Percentiles rank a stretch among this genome's conserved stretches.
phyloP scores from a whole-genome alignment of 306 rosid genomes.

The Corylus avellana region DNA sequence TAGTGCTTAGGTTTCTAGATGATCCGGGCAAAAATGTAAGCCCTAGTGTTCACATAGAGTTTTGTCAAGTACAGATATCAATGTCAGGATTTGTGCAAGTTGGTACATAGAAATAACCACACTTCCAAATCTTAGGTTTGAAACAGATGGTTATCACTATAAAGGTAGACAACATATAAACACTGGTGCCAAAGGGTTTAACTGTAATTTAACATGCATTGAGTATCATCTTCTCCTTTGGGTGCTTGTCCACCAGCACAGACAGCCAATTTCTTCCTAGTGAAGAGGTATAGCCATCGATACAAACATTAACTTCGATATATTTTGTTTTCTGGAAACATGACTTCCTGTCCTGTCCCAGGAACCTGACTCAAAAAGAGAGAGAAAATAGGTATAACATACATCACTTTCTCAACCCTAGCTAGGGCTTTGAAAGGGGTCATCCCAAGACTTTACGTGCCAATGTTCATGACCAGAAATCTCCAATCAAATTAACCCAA shows the following conservation, averaged over 20 bases:
- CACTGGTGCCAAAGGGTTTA: neutral
- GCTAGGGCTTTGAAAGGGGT: neutral
- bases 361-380: neutral
- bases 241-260: neutral
- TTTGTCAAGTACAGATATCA: neutral
- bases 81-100: neutral
- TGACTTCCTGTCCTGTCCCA: neutral
- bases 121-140: neutral
- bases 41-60: neutral
- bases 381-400: neutral
- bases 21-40: neutral
- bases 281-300: constrained; percentile 1
- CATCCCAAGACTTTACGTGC: neutral
- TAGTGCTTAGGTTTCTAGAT: neutral
- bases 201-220: neutral
- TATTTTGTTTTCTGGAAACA: too few species aligned
- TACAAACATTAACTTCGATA: neutral
- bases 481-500: neutral
- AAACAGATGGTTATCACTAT: neutral
- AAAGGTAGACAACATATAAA: neutral
- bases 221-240: neutral
- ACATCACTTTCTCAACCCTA: too few species aligned
- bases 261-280: neutral
- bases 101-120: neutral
- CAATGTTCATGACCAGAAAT: neutral